phyloP scores from a whole-genome alignment of 2,329 filamentous ascomycete species.

The Trichoderma asperellum region DNA sequence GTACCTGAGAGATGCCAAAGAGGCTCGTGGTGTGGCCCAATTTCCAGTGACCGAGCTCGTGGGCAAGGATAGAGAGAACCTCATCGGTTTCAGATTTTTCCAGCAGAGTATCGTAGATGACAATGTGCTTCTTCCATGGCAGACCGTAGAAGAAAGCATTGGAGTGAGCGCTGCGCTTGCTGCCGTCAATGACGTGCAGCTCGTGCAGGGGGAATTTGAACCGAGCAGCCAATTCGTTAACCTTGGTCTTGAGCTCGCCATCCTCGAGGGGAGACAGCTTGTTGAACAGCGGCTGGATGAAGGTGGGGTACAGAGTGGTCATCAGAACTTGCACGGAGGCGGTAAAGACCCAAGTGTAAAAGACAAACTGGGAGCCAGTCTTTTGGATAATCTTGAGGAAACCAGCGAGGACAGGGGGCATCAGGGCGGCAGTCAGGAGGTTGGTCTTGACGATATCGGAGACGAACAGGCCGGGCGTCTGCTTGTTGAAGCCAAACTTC shows the following conservation, averaged over 20 bases:
- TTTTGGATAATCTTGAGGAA: slow-evolving; percentile 94
- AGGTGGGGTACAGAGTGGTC: slow-evolving; percentile 94
- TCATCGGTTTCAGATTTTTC: slow-evolving; percentile 92
- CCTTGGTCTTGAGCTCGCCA: slow-evolving; percentile 82
- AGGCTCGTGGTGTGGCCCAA: slow-evolving; percentile 92
- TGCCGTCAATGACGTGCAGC: slow-evolving; percentile 91
- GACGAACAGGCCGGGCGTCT: slow-evolving; percentile 85
- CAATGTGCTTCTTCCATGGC: slow-evolving; percentile 99
- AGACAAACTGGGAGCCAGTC: slow-evolving; percentile 94
- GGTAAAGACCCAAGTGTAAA: slow-evolving; percentile 95
- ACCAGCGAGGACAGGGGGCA: slow-evolving; percentile 84
- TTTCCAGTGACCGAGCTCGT: slow-evolving; percentile 97
- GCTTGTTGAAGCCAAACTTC: slow-evolving; percentile 98
- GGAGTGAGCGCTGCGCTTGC: slow-evolving; percentile 83
- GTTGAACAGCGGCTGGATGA: slow-evolving; percentile 95
- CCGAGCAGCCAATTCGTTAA: slow-evolving; percentile 80
- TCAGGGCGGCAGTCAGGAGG: slow-evolving; percentile 75
- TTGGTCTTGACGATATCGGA: slow-evolving; percentile 92
- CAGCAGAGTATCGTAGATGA: slow-evolving; percentile 96
- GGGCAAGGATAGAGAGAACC: slow-evolving; percentile 90
- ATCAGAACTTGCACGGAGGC: slow-evolving; percentile 88
- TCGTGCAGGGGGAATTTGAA: slow-evolving; percentile 92
- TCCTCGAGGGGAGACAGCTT: slow-evolving; percentile 91
- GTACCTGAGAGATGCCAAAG: slow-evolving; percentile 81
- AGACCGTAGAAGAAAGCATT: slow-evolving; percentile 97